phyloP scores from a whole-genome alignment of 148 eudicot genomes.

The Rhododendron ovatum region DNA sequence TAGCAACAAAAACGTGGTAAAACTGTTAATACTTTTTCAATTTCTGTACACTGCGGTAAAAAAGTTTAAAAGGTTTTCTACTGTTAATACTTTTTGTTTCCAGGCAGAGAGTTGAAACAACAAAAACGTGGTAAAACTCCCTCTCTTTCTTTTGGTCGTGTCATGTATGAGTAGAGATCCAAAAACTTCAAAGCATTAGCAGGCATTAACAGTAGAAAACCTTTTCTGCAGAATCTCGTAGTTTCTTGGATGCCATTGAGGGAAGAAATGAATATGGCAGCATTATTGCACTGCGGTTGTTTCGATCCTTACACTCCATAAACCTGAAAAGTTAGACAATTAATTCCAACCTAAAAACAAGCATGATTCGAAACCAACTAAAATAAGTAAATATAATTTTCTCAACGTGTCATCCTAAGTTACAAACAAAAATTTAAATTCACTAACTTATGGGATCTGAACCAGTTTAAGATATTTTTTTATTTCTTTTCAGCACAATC shows the following conservation, averaged over 20 bases:
- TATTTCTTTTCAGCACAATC: neutral
- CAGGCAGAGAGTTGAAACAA: neutral
- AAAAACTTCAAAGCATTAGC: neutral
- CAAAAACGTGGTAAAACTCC: neutral
- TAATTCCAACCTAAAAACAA: slow-evolving; percentile 19
- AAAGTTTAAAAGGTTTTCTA: no score
- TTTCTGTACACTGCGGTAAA: no score
- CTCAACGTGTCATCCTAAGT: neutral
- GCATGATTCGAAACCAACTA: neutral
- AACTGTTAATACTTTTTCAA: no score
- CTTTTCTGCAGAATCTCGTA: slow-evolving; percentile 76
- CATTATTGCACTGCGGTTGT: slow-evolving; percentile 58
- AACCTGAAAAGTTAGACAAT: slow-evolving; percentile 59
- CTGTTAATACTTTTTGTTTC: neutral
- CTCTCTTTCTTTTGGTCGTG: neutral
- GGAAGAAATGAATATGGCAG: slow-evolving; percentile 88
- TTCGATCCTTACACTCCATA: slow-evolving; percentile 92
- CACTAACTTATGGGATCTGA: neutral
- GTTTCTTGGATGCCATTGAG: slow-evolving; percentile 87
- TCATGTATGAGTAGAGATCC: neutral
- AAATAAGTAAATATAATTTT: neutral
- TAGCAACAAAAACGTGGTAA: neutral
- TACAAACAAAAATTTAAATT: neutral
- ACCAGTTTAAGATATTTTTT: neutral
- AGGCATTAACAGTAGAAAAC: slow-evolving; percentile 22